Base-by-base conservation (phyloP, 73 alveolate genomes). In the Tetrahymena elliotti region DNA sequence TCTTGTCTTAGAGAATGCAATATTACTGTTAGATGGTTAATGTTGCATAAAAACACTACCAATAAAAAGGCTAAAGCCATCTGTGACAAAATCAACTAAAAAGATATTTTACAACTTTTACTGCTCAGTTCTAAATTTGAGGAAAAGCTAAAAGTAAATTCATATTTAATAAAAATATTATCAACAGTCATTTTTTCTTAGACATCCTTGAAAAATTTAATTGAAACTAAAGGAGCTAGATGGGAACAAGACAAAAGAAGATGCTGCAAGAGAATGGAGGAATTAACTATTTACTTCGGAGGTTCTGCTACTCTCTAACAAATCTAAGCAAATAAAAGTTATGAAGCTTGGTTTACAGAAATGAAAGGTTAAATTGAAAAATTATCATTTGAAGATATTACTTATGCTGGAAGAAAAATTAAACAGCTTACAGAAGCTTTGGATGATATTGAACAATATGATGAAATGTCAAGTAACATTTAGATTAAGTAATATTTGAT, bases 11-110 rank as follows among this genome's bases (percentile, higher is more conserved):
- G 99, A 93, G 99, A 99, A 93, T 96, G 99, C 39, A 99, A 99
- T 95, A 98, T 98, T 41, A 98, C 98, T 36, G 97, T 99, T 53
- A 95, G 99, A 97, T 99, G 99, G 99, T 93, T 99, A 47, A 95
- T 99, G 95, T 96, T 99, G 39, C 99, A 99, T 95, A 96, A 98
- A 93, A 93, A 97, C 92, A 97, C 99, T 24, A 97, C 96, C 39
- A 97, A 96, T 83, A 96, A 97, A 96, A 97, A 97, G 83, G 97
- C 96, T 83, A 97, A 97, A 95, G 98, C 95, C 10, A 92, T 98
- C 18, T 92, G 96, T 36, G 95, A 97, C 93, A 94, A 96, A 52
- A 94, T 96, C 38, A 97, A 96, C 53, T 52, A 94, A 94, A 39
- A 40, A 18, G 96, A 94, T 34, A 92, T 94, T 6, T 88, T 94